Conservation (phyloP, 805 yeast species). For the Cyberlindnera xishuangbannaensis region DNA sequence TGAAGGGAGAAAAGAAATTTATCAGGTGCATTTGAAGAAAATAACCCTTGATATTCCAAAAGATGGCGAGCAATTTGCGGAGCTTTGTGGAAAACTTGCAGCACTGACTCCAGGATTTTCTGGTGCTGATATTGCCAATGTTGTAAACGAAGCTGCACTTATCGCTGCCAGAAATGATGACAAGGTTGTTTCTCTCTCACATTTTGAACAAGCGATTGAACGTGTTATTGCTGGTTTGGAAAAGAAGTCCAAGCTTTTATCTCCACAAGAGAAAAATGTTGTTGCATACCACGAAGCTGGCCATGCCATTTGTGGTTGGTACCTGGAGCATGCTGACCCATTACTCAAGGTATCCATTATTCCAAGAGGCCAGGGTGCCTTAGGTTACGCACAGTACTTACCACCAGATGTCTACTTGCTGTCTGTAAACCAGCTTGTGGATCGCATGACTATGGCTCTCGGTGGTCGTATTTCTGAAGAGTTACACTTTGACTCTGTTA, state of each 20-base stretch:
- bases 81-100: conserved; percentile 79
- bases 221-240: conserved; percentile 96
- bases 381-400: conserved; percentile 95
- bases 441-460: conserved; percentile 92
- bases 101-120: conserved; percentile 97
- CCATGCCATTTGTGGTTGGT: conserved; percentile 99
- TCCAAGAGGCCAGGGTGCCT: conserved; percentile 94
- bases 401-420: conserved; percentile 88
- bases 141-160: conserved; percentile 94
- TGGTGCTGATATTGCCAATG: conserved; percentile 98
- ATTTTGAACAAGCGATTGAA: conserved; percentile 95
- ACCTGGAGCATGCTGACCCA: conserved; percentile 84
- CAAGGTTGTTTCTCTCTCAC: conserved; percentile 60
- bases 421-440: conserved; percentile 70
- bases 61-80: conserved; percentile 39
- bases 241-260: conserved; percentile 76
- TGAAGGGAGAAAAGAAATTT: conserved; percentile 91
- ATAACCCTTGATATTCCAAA: conserved; percentile 50
- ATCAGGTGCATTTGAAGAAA: conserved; percentile 75
- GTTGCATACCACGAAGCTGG: conserved; percentile 99
- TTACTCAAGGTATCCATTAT: conserved; percentile 91
- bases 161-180: conserved; percentile 88
- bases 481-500: conserved; percentile 82
- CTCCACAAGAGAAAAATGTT: conserved; percentile 79
- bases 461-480: conserved; percentile 98